Percentiles rank a stretch among this genome's conserved stretches.
phyloP scores from a whole-genome alignment of 2,329 filamentous ascomycete species.

The Aspergillus transmontanensis region DNA sequence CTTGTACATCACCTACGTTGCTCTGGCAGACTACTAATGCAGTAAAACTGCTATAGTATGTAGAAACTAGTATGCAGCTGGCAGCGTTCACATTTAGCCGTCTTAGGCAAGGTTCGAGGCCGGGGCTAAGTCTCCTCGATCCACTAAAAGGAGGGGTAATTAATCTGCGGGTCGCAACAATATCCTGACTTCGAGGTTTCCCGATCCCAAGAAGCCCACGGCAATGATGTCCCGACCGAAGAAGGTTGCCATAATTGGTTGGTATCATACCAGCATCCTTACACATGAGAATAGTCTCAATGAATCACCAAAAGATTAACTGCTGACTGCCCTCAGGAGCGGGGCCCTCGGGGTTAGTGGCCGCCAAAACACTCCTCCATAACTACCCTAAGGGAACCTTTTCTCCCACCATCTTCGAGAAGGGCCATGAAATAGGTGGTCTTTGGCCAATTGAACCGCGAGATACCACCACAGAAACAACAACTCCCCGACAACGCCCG shows the following conservation, averaged over 20 bases:
- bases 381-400: conserved; percentile 59
- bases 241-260: conserved; percentile 58
- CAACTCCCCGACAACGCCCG: no score
- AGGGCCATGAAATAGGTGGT: conserved; percentile 67
- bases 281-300: background rate
- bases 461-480: conserved; percentile 36
- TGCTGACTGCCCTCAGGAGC: conserved; percentile 54
- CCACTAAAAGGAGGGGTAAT: conserved; percentile 4
- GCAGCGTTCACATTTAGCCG: background rate
- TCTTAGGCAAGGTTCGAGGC: background rate
- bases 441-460: conserved; percentile 70
- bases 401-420: conserved; percentile 71
- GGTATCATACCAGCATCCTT: conserved; percentile 10
- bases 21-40: background rate
- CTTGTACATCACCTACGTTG: background rate
- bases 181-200: background rate
- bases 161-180: background rate
- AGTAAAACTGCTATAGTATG: background rate
- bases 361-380: conserved; percentile 72
- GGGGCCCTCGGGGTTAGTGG: conserved; percentile 68
- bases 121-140: background rate
- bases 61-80: background rate
- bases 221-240: conserved; percentile 36
- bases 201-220: background rate
- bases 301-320: background rate